Base-by-base conservation (phyloP, 495 filamentous ascomycete genomes). In the Lasiosphaeriaceae sp. region DNA sequence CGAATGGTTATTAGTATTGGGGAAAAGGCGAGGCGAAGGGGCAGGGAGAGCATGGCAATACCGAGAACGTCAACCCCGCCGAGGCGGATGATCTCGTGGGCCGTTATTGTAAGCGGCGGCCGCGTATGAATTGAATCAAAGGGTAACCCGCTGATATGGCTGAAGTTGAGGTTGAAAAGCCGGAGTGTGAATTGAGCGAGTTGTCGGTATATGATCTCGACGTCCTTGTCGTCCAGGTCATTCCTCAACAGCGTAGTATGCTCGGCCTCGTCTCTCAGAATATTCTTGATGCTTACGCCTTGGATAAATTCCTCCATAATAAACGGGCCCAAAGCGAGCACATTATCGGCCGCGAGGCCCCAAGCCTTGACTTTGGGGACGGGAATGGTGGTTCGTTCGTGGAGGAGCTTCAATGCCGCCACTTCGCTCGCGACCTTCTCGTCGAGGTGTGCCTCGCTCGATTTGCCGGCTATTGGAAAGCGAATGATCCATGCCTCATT, bases 341-440 rank as follows among this genome's bases (percentile, higher is more conserved):
- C 1, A 11, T 47, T 47, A 1, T 47, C 21, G 14, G 6, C 19
- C 20, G 45, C 45, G 45, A 47, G 11, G 45, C 45, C 45, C 45
- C 47, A 47, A 7, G 45, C 45, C 19, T 23, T 47, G 45, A 47
- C 45, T 19, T 47, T 7, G 1, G 45, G 45, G 19, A 47, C 20
- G 1, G 47, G 47, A 11, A 49, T 11, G n/a, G 29, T 31, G 47
- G 47, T 49, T 49, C 47, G 47, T 23, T 1, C 24, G 47, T 11
- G 47, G 47, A 49, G 47, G n/a, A 49, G 47, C 47, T 49, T 1
- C 1, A 49, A 11, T 11, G 47, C 47, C 1, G 16, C 22, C 2
- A 49, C 24, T 23, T 49, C 47, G 47, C 47, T 11, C 2, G 47
- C 47, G 47, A 49, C 47, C 16, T 49, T 49, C 47, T 49, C 47